phyloP scores from a whole-genome alignment of 352 stramenopile genomes.

The Pythium vanterpoolii region DNA sequence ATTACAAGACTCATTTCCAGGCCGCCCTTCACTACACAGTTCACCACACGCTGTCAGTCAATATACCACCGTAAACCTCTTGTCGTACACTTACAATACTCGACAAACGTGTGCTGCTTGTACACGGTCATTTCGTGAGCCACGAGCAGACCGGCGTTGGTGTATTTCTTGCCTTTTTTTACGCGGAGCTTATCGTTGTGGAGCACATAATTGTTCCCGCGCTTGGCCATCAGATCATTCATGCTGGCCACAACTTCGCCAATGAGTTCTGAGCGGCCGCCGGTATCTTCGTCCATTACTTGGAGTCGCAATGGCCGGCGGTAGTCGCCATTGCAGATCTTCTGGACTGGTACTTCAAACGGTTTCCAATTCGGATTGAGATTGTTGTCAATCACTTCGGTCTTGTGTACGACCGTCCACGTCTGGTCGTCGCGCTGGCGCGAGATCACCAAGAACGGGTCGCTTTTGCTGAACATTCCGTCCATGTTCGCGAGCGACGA shows the following conservation, averaged over 20 bases:
- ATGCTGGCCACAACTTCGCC: constrained; percentile 57
- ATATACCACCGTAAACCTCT: constrained; percentile 8
- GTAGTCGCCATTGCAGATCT: constrained; percentile 78
- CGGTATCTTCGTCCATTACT: constrained; percentile 78
- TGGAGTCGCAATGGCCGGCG: constrained; percentile 66
- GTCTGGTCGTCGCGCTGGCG: constrained; percentile 51
- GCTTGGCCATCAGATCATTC: constrained; percentile 52
- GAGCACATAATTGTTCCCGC: constrained; percentile 48
- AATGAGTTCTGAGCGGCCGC: constrained; percentile 67
- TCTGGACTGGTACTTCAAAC: constrained; percentile 54
- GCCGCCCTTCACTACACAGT: constrained; percentile 53
- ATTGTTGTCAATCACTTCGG: constrained; percentile 71
- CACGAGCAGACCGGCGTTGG: constrained; percentile 50
- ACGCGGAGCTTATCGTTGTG: constrained; percentile 51
- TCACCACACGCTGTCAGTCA: background rate
- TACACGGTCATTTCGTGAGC: constrained; percentile 37
- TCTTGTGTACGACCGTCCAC: constrained; percentile 59
- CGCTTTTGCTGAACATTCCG: constrained; percentile 62
- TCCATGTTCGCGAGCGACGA: constrained; percentile 58
- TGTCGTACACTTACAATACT: constrained; percentile 60
- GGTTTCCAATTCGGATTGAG: constrained; percentile 63
- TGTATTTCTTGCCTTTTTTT: constrained; percentile 76
- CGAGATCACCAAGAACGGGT: constrained; percentile 58
- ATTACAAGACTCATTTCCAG: constrained; percentile 87
- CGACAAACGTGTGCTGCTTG: constrained; percentile 49